These are phyloP conservation scores for Phalaenopsis aphrodite DNA, from an alignment of 106 monocot species.

Conservation along the genomic window DNA sequence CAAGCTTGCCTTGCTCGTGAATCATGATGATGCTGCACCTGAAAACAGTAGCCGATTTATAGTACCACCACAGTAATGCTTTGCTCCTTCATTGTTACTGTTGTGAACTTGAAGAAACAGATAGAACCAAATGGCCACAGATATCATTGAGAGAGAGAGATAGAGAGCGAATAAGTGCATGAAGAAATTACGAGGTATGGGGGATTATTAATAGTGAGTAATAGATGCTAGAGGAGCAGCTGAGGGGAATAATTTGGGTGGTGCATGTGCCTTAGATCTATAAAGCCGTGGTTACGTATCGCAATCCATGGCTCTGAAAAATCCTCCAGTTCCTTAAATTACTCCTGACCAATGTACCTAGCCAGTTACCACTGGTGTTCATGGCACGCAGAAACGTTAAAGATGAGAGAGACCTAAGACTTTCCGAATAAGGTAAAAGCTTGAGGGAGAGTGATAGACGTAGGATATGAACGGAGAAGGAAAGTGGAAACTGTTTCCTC, in stretches of 20 bases:
- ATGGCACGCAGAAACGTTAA: not conserved
- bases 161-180: not conserved
- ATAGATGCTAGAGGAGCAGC: not conserved
- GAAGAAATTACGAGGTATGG: not conserved
- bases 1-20: not conserved
- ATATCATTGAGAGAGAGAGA: not conserved
- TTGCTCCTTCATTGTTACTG: too few relatives aligned
- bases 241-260: slow-evolving; percentile 1
- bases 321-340: slow-evolving; percentile 5
- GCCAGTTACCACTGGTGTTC: not conserved
- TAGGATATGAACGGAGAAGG: slow-evolving; percentile 4
- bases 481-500: slow-evolving; percentile 6
- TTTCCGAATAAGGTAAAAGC: slow-evolving; percentile 1
- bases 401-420: slow-evolving; percentile 10
- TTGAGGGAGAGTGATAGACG: not conserved
- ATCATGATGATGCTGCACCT: slow-evolving; percentile 11
- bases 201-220: not conserved
- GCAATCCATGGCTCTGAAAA: slow-evolving; percentile 1
- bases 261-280: not conserved
- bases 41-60: not conserved
- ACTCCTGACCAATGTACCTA: not conserved
- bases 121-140: too few relatives aligned
- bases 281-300: not conserved
- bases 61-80: not conserved
- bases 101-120: too few relatives aligned